Percentiles rank a stretch among this genome's conserved stretches.
These are phyloP conservation scores for Populus simonii DNA, from an alignment of 345 rosid species.

Conservation along the genomic window DNA sequence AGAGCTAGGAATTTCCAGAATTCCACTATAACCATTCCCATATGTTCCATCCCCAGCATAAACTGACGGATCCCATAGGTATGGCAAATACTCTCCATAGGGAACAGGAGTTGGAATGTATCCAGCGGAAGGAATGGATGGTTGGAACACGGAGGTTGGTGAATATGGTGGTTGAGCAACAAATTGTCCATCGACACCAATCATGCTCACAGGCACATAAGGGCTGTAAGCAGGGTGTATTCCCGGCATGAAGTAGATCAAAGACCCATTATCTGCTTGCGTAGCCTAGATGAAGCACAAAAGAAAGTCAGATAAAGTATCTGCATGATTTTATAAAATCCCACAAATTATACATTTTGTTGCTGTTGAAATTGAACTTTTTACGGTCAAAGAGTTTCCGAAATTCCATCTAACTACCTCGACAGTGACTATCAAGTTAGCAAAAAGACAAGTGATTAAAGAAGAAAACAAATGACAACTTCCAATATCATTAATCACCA, in stretches of 20 bases:
- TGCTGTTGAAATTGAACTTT: background rate
- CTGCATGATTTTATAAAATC: background rate
- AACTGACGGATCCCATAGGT: conserved; percentile 35
- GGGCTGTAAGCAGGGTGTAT: conserved; percentile 30
- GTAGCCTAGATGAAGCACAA: conserved; percentile 27
- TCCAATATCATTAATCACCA: background rate
- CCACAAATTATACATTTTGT: background rate
- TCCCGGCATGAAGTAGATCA: conserved; percentile 46
- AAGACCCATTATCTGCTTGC: conserved; percentile 52
- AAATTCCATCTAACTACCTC: background rate
- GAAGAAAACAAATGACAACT: background rate
- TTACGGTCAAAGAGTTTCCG: background rate
- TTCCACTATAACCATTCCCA: conserved; percentile 31
- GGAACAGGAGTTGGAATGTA: conserved; percentile 33
- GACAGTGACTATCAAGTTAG: background rate
- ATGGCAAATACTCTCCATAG: conserved; percentile 39
- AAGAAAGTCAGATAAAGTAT: background rate
- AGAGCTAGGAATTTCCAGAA: conserved; percentile 31
- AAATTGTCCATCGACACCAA: conserved; percentile 29
- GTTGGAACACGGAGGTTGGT: conserved; percentile 22
- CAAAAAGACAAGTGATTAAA: background rate
- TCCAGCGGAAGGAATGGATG: conserved; percentile 31
- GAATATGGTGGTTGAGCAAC: conserved; percentile 36
- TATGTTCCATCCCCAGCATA: conserved; percentile 13
- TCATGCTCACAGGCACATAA: conserved; percentile 33